Base-by-base conservation (phyloP, 495 filamentous ascomycete genomes). In the Tuber brumale region DNA sequence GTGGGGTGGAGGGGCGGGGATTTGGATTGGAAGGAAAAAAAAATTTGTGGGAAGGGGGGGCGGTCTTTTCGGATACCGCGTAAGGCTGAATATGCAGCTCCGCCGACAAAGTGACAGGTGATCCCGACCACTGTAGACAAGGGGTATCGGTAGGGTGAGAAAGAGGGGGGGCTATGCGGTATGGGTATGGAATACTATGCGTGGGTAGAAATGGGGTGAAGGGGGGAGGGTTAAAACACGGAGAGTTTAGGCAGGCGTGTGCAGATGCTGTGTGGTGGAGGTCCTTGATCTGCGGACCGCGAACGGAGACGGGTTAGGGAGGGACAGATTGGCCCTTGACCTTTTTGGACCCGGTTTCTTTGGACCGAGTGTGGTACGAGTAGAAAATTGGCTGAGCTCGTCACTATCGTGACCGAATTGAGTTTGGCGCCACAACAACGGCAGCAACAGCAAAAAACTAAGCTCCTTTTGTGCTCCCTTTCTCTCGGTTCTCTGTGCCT, bases 381-480 rank as follows among this genome's bases (percentile, higher is more conserved):
- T 31, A 66, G n/a, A 66, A 61, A 66, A 66, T 31, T 31, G 57
- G 57, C 12, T 31, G n/a, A 31, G 27, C 27, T 66, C 57, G 57
- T 5, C 57, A 66, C 57, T 66, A 66, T 66, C 57, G 57, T 66
- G 57, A 66, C 27, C n/a, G 57, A 66, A 66, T 66, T 6, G 57
- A 66, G 57, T 66, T 66, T 66, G 57, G 57, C 57, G 31, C 51
- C 51, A 27, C 57, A 27, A 18, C n/a, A 31, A 12, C 27, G 27
- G 10, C 48, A 57, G n/a, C 10, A 23, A 12, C 44, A 48, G n/a
- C 16, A 66, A 61, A 61, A 31, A 66, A 31, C 27, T 31, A 66
- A 16, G 14, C 57, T 31, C 23, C 57, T 31, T 66, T 18, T 8
- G 48, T 21, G 21, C 21, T 57, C n/a, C 21, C 48, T 57, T 10